These are phyloP conservation scores for Anthracocystis walkeri DNA, from an alignment of 1,284 basidiomycete genomes.

Conservation along the genomic window DNA sequence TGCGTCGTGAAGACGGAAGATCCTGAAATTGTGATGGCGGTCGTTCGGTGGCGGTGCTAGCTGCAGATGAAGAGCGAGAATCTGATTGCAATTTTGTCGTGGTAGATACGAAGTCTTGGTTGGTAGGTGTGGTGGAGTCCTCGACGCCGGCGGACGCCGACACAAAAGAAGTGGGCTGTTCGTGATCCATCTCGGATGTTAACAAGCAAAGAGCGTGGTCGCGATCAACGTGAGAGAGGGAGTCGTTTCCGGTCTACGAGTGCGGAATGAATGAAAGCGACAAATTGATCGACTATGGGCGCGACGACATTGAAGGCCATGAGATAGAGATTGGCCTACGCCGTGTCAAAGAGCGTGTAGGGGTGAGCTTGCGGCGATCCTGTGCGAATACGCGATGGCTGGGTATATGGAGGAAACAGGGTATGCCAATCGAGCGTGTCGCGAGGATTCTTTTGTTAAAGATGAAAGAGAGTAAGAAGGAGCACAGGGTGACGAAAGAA, in stretches of 20 bases:
- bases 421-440: not conserved
- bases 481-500: not conserved
- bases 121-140: not conserved
- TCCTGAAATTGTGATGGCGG: constrained; percentile 8
- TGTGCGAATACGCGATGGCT: constrained; percentile 4
- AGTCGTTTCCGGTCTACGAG: not conserved
- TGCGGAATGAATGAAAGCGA: not conserved
- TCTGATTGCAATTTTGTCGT: not conserved
- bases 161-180: constrained; percentile 24
- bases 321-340: not conserved
- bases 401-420: constrained; percentile 8
- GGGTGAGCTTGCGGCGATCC: no score
- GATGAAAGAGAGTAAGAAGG: constrained; percentile 5
- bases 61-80: constrained; percentile 25
- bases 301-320: constrained; percentile 9
- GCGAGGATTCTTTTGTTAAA: not conserved
- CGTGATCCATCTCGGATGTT: constrained; percentile 20
- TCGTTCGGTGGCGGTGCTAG: constrained; percentile 31
- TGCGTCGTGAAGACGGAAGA: constrained; percentile 15
- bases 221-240: not conserved
- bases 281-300: not conserved
- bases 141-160: constrained; percentile 22
- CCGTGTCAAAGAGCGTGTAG: not conserved
- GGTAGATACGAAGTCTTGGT: not conserved
- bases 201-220: not conserved